Percentiles rank a stretch among this genome's conserved stretches.
These are phyloP conservation scores for Lentinula raphanica DNA, from an alignment of 768 basidiomycete species.

Conservation along the genomic window DNA sequence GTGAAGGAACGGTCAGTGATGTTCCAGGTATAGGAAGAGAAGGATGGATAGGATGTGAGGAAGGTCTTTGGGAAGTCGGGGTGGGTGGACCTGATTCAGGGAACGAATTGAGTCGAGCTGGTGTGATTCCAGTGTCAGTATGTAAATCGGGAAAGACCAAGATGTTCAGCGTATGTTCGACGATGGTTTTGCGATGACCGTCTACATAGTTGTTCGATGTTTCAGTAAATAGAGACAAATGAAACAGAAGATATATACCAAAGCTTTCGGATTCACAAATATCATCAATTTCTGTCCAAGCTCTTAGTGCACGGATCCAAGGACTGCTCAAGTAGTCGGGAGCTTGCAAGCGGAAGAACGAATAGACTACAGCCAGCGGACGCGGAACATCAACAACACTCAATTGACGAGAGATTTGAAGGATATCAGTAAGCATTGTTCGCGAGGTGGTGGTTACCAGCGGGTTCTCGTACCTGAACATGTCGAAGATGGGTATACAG, in stretches of 20 bases:
- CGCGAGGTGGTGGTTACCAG: conserved; percentile 71
- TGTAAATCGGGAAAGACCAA: conserved; percentile 72
- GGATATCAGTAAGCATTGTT: conserved; percentile 66
- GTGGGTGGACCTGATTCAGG: conserved; percentile 30
- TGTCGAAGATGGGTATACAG: conserved; percentile 9
- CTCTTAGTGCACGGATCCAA: conserved; percentile 59
- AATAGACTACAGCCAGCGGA: conserved; percentile 55
- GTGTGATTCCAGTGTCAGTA: conserved; percentile 32
- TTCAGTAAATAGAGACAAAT: background rate
- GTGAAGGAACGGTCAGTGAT: conserved; percentile 53
- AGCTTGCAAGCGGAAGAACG: conserved; percentile 44
- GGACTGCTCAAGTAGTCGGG: conserved; percentile 30
- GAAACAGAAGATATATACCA: conserved; percentile 38
- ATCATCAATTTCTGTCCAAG: conserved; percentile 74
- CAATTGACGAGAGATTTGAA: conserved; percentile 54
- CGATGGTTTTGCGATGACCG: conserved; percentile 66
- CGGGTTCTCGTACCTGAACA: conserved; percentile 71
- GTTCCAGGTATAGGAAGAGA: conserved; percentile 57
- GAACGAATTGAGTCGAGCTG: conserved; percentile 24
- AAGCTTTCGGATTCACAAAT: conserved; percentile 77
- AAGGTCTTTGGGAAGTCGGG: conserved; percentile 20
- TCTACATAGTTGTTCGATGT: conserved; percentile 41
- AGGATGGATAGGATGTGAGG: conserved; percentile 34
- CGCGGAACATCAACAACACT: conserved; percentile 63
- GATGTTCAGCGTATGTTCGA: conserved; percentile 77